phyloP scores from a whole-genome alignment of 768 basidiomycete species.

The Pleurotus cornucopiae region DNA sequence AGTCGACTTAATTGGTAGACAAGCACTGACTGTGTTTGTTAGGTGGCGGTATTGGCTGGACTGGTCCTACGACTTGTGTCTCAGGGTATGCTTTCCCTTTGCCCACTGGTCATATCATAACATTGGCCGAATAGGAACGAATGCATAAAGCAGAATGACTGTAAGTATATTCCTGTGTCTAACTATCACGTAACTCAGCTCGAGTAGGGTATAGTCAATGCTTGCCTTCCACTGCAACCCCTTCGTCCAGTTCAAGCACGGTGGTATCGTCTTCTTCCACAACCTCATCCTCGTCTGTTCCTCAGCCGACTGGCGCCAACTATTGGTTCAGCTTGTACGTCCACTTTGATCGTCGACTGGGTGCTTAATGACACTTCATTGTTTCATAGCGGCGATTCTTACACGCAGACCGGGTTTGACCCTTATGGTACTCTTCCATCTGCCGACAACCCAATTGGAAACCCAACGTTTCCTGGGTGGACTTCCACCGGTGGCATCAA shows the following conservation, averaged over 20 bases:
- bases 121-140: constrained; percentile 11
- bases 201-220: constrained; percentile 38
- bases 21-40: background rate
- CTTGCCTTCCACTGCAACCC: constrained; percentile 17
- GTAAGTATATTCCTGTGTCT: constrained; percentile 15
- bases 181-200: background rate
- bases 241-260: background rate
- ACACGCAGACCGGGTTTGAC: constrained; percentile 53
- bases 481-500: constrained; percentile 53
- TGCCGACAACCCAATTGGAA: constrained; percentile 46
- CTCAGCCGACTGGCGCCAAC: constrained; percentile 19
- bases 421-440: constrained; percentile 34
- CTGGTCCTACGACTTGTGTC: constrained; percentile 38
- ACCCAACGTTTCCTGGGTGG: constrained; percentile 50
- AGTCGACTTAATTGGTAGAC: background rate
- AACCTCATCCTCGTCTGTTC: background rate
- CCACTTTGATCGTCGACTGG: background rate
- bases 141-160: constrained; percentile 24
- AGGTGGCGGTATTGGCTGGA: constrained; percentile 26
- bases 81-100: constrained; percentile 25
- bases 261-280: background rate
- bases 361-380: background rate
- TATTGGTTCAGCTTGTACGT: constrained; percentile 60
- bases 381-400: constrained; percentile 48
- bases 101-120: background rate